Evolutionary conservation across 345 rosid species (phyloP), one percentile per base, ranked within the genome.

Genomic region (Eutrema japonicum): DNA sequence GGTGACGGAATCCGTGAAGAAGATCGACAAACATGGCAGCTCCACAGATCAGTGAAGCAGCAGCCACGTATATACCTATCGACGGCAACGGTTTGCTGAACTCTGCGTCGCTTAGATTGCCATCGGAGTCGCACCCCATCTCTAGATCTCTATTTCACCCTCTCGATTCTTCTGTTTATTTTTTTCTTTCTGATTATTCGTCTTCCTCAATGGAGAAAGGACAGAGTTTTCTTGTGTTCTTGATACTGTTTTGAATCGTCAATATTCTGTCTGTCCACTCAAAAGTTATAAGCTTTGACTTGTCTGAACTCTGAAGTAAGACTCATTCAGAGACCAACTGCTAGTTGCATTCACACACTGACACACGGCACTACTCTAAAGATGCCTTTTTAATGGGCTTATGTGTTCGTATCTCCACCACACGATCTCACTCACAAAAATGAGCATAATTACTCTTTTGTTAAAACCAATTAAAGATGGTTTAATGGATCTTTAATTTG

Each of bases 11-110:
- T 40, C 91, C 89, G 49, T 55, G 80, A 59, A 90, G 33, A 35
- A 85, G 81, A 58, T 93, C 97, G 11, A 72, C 77, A 22, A 81
- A 88, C 98, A 90, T 93, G 2, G 89, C 78, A 46, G 80, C 14
- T 56, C 86, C 93, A 77, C 96, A 87, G 66, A 77, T 79, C 8
- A 89, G 68, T 67, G 98, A 85, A 41, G 96, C 98, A 4, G 60
- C 82, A n/a, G 97, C 96, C 4, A 90, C 81, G 62, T 93, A 90
- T 74, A 90, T 68, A 63, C 97, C 97, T 53, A 93, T 93, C 84
- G 89, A 87, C 13, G 97, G 97, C 66, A 89, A 72, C 22, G 97
- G 97, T 67, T 81, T 79, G 49, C 84, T 82, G 84, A 84, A 89
- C 59, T 82, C 83, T 40, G 79, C 78, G 65, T 83, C 86, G 55